Evolutionary conservation across 2,329 filamentous ascomycete species (phyloP), one percentile per base, ranked within the genome.

Genomic region (Akanthomyces muscarius): DNA sequence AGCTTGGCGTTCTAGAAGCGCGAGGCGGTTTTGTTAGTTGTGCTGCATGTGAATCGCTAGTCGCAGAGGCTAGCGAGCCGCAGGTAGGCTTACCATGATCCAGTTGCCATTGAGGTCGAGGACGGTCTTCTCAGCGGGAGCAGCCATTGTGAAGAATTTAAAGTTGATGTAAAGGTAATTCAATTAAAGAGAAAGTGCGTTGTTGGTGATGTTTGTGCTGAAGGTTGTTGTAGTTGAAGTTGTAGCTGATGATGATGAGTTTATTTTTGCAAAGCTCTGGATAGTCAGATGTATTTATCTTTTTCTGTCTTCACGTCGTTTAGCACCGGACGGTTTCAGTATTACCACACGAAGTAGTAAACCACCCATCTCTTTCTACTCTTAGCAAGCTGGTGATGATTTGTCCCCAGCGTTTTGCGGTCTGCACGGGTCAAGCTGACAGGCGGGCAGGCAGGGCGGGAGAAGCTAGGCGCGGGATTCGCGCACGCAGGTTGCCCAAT

Each of bases 71-170:
- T 33, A 44, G 42, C 25, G 44, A 33, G 6, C 0, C 1, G 33
- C 30, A 28, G 41, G 38, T 25, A 28, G 61, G 11, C 48, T 59
- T 63, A 63, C 61, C 53, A 63, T 63, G 54, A 59, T 63, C 61
- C 61, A 63, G 53, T 63, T 58, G 28, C 61, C 61, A 25, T 63
- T 63, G 38, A 63, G 61, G 61, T 63, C 61, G 21, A 52, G 61
- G 48, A 63, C 54, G 38, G 61, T 63, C 54, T 63, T 63, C 0
- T 63, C 61, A 16, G 61, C 61, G 54, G 61, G 61, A 23, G 61
- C 61, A 47, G 61, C 61, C 61, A 63, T 63, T 45, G 38, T 59
- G 41, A 38, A 47, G 38, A 28, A 23, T 47, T 57, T 30, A 16
- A 7, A 16, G 30, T 28, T 45, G 38, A 4, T 44, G 10, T 11